These are phyloP conservation scores for Hyaloscypha bicolor DNA, from an alignment of 495 filamentous ascomycete genomes.

Conservation along the genomic window DNA sequence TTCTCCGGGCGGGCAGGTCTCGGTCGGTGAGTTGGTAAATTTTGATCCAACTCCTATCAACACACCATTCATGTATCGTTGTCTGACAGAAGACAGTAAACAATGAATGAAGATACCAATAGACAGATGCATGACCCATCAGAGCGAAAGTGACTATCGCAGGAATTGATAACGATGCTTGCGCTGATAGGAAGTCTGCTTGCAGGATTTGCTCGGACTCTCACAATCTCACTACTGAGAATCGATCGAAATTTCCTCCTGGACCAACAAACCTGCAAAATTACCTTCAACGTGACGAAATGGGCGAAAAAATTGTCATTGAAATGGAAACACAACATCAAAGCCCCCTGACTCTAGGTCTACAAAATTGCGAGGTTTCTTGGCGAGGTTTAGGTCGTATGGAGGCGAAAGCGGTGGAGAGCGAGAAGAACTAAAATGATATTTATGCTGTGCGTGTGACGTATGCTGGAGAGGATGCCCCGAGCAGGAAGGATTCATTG, in stretches of 20 bases:
- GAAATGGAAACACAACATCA: background rate
- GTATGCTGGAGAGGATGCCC: too few species aligned
- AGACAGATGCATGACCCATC: background rate
- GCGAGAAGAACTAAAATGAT: background rate
- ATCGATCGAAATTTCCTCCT: background rate
- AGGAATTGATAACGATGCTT: background rate
- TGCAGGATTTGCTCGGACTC: background rate
- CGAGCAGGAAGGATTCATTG: too few species aligned
- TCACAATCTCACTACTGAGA: background rate
- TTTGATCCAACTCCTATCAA: background rate
- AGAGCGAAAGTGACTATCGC: background rate
- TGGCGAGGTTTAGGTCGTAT: background rate
- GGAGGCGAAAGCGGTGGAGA: background rate
- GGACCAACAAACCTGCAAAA: background rate
- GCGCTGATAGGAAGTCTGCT: background rate
- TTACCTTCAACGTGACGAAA: background rate
- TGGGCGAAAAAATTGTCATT: background rate
- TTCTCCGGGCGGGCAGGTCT: too few species aligned
- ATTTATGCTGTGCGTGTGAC: background rate
- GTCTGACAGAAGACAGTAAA: background rate
- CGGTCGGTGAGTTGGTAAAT: background rate
- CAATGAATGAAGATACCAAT: background rate
- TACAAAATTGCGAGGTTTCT: background rate
- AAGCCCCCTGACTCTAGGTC: background rate
- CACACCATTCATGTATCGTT: background rate